Percentiles rank a stretch among this genome's conserved stretches.
These are phyloP conservation scores for Hawksworthiomyces lignivorus DNA, from an alignment of 2,329 filamentous ascomycete species.

Conservation along the genomic window DNA sequence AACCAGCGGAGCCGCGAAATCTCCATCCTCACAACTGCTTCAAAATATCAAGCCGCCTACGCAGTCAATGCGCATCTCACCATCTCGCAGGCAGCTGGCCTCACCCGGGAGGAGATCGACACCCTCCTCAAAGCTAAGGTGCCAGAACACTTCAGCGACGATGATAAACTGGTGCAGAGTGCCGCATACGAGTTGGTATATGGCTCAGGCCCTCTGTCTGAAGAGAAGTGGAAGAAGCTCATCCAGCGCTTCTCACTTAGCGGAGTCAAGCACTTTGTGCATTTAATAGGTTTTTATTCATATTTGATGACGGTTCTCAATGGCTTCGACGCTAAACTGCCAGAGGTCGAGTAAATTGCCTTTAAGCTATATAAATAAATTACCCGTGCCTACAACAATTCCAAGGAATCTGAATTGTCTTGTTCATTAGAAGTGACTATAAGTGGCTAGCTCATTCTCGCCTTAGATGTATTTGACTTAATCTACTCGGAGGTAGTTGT, in stretches of 20 bases:
- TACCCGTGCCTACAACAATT: no score
- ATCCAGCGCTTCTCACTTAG: neutral
- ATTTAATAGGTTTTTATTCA: neutral
- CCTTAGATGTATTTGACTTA: no score
- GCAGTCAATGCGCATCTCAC: neutral
- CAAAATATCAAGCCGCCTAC: neutral
- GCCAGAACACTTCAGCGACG: neutral
- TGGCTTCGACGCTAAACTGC: neutral
- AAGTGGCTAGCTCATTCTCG: no score
- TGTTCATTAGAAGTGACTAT: no score
- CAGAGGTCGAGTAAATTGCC: no score
- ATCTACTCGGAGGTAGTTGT: no score
- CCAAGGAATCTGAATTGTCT: no score
- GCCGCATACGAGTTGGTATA: no score
- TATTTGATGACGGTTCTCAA: neutral
- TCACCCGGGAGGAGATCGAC: neutral
- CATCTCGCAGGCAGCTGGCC: neutral
- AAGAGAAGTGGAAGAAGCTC: neutral
- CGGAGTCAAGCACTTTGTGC: slow-evolving; percentile 1
- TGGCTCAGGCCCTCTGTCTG: no score
- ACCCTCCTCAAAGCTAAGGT: neutral
- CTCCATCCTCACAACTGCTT: neutral
- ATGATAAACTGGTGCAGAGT: no score
- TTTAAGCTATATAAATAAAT: no score
- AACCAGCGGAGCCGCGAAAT: neutral